Conservation (phyloP, 2,329 filamentous ascomycete species). For the Phoma herbarum region DNA sequence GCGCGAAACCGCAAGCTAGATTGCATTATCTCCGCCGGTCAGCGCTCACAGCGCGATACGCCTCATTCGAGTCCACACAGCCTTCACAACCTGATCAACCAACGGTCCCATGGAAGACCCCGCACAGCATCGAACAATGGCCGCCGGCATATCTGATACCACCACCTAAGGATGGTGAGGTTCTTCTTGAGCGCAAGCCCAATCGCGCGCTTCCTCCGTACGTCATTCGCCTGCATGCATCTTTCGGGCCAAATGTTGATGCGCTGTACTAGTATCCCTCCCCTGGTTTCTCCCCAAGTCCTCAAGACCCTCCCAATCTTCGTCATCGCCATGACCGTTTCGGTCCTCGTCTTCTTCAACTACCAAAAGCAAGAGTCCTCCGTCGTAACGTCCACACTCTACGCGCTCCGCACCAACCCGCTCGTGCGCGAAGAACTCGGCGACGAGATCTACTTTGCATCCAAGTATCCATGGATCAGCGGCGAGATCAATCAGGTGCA, state of each 20-base stretch:
- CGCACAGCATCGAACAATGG: constrained; percentile 46
- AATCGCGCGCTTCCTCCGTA: constrained; percentile 50
- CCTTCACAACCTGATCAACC: constrained; percentile 31
- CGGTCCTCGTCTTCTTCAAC: constrained; percentile 93
- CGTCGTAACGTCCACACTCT: constrained; percentile 83
- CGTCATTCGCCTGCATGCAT: neutral
- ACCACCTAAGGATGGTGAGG: constrained; percentile 48
- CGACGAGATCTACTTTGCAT: constrained; percentile 67
- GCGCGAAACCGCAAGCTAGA: constrained; percentile 32
- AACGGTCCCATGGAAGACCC: constrained; percentile 50
- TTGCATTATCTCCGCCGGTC: constrained; percentile 37
- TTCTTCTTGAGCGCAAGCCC: constrained; percentile 44
- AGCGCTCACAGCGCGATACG: constrained; percentile 31
- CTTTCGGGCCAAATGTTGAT: neutral
- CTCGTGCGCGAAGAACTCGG: constrained; percentile 80
- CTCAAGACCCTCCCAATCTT: constrained; percentile 81
- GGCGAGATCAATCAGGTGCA: constrained; percentile 90
- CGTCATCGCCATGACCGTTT: constrained; percentile 72
- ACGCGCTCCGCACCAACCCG: constrained; percentile 84
- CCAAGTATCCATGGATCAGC: constrained; percentile 58
- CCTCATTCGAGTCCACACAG: constrained; percentile 31
- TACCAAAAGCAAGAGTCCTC: constrained; percentile 95
- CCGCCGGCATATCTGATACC: constrained; percentile 49
- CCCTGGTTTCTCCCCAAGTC: constrained; percentile 45
- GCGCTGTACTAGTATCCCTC: constrained; percentile 41